Percentiles rank a stretch among this genome's conserved stretches.
Conservation (phyloP, 441 rosid genomes). For the Syzygium syzygioides region DNA sequence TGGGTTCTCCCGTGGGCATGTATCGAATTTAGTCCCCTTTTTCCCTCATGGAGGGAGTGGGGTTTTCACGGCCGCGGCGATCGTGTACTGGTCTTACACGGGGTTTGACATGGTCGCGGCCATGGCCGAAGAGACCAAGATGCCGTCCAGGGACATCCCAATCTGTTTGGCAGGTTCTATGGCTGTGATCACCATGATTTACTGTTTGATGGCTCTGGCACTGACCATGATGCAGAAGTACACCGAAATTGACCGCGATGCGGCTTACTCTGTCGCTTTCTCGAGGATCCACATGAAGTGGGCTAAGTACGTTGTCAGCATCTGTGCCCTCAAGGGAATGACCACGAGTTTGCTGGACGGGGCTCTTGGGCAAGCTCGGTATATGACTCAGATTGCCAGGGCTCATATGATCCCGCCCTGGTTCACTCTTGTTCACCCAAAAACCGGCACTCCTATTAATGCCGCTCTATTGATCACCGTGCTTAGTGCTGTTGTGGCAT, state of each 20-base stretch:
- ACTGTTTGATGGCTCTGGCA: constrained; percentile 86
- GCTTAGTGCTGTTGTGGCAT: constrained; percentile 47
- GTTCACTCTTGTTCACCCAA: constrained; percentile 83
- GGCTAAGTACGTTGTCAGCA: constrained; percentile 79
- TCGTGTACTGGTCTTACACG: constrained; percentile 88
- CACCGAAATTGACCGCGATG: constrained; percentile 60
- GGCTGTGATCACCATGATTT: constrained; percentile 71
- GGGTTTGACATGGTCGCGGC: constrained; percentile 93
- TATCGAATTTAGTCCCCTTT: constrained; percentile 65
- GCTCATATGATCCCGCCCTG: constrained; percentile 96
- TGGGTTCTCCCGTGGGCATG: constrained; percentile 62
- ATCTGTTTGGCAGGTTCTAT: constrained; percentile 81
- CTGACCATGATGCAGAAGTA: constrained; percentile 78
- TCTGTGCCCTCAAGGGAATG: constrained; percentile 92
- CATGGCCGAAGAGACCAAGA: constrained; percentile 90
- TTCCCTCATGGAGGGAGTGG: constrained; percentile 63
- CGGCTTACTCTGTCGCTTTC: constrained; percentile 80
- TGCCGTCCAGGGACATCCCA: constrained; percentile 82
- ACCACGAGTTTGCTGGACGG: constrained; percentile 82
- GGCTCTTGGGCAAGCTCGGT: constrained; percentile 88
- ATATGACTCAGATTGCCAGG: constrained; percentile 90
- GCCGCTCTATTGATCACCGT: constrained; percentile 65
- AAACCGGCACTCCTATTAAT: constrained; percentile 78
- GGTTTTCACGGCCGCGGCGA: constrained; percentile 64
- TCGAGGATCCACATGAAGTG: constrained; percentile 82